Evolutionary conservation across 495 filamentous ascomycete genomes (phyloP), one percentile per base, ranked within the genome.

Genomic region (Penicillium verhagenii): DNA sequence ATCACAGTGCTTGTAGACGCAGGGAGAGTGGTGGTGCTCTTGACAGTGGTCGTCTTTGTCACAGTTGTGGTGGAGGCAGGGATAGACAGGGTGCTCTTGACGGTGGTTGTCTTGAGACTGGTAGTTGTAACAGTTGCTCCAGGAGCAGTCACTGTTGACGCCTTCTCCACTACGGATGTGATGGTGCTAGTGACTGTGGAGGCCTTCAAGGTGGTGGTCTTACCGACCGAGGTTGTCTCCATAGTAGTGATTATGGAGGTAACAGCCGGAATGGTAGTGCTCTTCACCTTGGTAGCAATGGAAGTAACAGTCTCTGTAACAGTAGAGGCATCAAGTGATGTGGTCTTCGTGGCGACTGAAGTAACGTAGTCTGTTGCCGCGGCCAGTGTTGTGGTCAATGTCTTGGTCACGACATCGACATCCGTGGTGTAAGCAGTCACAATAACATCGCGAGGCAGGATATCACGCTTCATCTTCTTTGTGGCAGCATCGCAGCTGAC

Each of bases 11-110:
- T 52, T 9, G 54, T 52, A 7, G 54, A 37, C 13, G 54, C 47
- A 4, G 54, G 48, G 19, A 57, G 39, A 47, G 47, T 52, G 24
- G 11, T 47, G 5, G 54, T 57, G 40, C 31, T 57, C 47, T 55
- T 55, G 24, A 55, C 16, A 18, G 53, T 55, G 5, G 33, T 49
- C 13, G 35, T 49, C 31, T 49, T 43, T 4, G 45, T 44, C 1
- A n/a, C 50, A 9, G 53, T 55, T 6, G 11, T 33, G 7, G 45
- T 48, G 9, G 43, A 35, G n/a, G 21, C 31, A 54, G 42, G 29
- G 18, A 25, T 9, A 1, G 19, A 38, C n/a, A 54, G 29, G 16
- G 52, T 54, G 29, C 43, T 54, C 31, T 54, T 54, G 7, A 54
- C 31, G 4, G 31, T 40, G 3, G 42, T 25, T 14, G 52, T 38